phyloP scores from a whole-genome alignment of 2,329 filamentous ascomycete genomes.

The Achaetomium macrosporum region DNA sequence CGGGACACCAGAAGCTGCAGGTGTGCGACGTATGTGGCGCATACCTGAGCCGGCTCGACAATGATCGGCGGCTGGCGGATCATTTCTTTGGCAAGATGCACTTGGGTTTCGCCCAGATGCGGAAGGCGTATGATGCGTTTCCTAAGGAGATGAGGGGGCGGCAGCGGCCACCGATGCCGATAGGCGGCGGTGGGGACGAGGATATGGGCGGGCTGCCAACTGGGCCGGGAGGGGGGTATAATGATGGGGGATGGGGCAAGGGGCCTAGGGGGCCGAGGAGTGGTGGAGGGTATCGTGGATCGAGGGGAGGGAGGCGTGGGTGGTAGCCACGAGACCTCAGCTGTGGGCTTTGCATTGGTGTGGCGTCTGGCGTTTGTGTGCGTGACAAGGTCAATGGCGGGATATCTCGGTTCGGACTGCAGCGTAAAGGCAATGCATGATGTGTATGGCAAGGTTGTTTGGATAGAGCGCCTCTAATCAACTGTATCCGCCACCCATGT shows the following conservation, averaged over 20 bases:
- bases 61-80: constrained; percentile 87
- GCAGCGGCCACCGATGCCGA: constrained; percentile 49
- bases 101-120: constrained; percentile 94
- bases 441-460: too few species aligned
- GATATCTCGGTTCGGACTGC: constrained; percentile 5
- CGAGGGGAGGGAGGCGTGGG: constrained; percentile 48
- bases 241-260: constrained; percentile 38
- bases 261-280: constrained; percentile 47
- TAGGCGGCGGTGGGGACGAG: constrained; percentile 34
- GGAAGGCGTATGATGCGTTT: constrained; percentile 83
- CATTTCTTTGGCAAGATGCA: constrained; percentile 99
- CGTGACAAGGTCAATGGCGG: neutral
- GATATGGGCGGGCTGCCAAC: constrained; percentile 42
- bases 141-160: constrained; percentile 72
- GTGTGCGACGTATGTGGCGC: constrained; percentile 98
- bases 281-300: constrained; percentile 37
- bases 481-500: too few species aligned
- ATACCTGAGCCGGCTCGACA: constrained; percentile 86
- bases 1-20: constrained; percentile 94
- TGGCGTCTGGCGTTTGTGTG: constrained; percentile 33
- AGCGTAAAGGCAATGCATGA: neutral
- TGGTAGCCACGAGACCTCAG: constrained; percentile 31
- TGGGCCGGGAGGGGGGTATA: constrained; percentile 41
- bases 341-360: constrained; percentile 6
- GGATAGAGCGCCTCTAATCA: too few species aligned